Evolutionary conservation across 2,329 filamentous ascomycete species (phyloP).

Genomic region (Beauveria rudraprayagi): DNA sequence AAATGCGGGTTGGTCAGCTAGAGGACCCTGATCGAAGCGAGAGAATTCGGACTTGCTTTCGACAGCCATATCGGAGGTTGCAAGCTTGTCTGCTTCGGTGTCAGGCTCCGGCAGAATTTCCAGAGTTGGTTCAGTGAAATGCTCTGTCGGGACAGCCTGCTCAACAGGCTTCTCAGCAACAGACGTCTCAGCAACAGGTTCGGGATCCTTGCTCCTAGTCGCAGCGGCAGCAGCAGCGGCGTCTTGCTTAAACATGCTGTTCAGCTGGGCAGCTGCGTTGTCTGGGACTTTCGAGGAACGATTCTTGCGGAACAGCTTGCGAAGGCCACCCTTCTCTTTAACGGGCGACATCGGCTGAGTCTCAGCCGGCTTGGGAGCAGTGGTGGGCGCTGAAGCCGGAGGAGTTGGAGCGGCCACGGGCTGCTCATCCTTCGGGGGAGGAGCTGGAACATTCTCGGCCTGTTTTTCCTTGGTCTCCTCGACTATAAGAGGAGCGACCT

Average conservation of each 20-base stretch:
- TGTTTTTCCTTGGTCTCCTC: background rate
- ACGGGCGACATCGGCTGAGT: constrained; percentile 10
- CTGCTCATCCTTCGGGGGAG: constrained; percentile 19
- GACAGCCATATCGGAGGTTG: constrained; percentile 50
- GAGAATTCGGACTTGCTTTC: constrained; percentile 55
- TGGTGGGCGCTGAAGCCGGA: constrained; percentile 26
- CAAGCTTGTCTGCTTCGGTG: constrained; percentile 43
- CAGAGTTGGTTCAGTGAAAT: constrained; percentile 4
- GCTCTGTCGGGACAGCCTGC: background rate
- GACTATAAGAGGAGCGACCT: background rate
- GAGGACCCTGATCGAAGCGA: constrained; percentile 80
- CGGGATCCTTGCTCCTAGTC: constrained; percentile 16
- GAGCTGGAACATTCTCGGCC: constrained; percentile 1
- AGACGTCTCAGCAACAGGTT: constrained; percentile 14
- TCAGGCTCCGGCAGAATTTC: background rate
- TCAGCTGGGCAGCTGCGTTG: constrained; percentile 43
- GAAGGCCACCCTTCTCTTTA: constrained; percentile 46
- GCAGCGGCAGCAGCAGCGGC: constrained; percentile 15
- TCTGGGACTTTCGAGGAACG: constrained; percentile 48
- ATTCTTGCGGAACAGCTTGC: constrained; percentile 61
- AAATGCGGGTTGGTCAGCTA: constrained; percentile 80
- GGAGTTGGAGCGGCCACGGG: constrained; percentile 19
- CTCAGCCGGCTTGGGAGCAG: constrained; percentile 11
- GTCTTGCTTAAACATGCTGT: constrained; percentile 40
- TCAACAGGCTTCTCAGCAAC: background rate